Evolutionary conservation across 1,284 basidiomycete genomes (phyloP).

Genomic region (Melanopsichium pennsylvanicum): DNA sequence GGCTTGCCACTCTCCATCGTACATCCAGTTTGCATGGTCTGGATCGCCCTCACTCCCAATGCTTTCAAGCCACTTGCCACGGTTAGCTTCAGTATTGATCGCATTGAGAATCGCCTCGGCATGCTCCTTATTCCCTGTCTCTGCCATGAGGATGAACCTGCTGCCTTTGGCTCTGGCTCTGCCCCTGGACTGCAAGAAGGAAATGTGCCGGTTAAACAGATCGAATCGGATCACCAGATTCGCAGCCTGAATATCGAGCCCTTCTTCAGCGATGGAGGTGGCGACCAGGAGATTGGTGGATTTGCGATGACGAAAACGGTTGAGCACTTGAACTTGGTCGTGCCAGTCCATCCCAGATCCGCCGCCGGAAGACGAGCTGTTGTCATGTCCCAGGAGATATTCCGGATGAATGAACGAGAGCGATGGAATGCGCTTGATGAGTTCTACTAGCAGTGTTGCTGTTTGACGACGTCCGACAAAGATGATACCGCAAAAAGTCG

Average conservation of each 20-base stretch:
- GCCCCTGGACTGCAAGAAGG: conserved; percentile 50
- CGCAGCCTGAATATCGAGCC: conserved; percentile 52
- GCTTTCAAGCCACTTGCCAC: conserved; percentile 31
- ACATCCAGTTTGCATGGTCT: conserved; percentile 1
- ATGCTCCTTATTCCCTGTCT: conserved; percentile 27
- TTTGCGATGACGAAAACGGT: conserved; percentile 35
- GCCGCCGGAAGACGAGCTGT: conserved; percentile 10
- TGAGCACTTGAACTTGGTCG: conserved; percentile 43
- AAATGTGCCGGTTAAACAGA: conserved; percentile 49
- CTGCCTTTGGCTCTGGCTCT: conserved; percentile 39
- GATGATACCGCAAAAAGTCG: conserved; percentile 50
- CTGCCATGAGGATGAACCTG: conserved; percentile 43
- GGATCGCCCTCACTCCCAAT: conserved; percentile 17
- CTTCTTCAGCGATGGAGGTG: conserved; percentile 55
- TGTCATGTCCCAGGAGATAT: conserved; percentile 45
- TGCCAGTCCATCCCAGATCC: conserved; percentile 46
- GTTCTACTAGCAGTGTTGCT: conserved; percentile 43
- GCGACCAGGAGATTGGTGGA: conserved; percentile 55
- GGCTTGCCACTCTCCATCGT: conserved; percentile 22
- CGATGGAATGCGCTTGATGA: conserved; percentile 33
- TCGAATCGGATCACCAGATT: conserved; percentile 57
- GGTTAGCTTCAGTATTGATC: conserved; percentile 18
- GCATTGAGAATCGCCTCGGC: conserved; percentile 19
- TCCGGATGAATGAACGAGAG: conserved; percentile 46
- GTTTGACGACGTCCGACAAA: conserved; percentile 52